Conservation (phyloP, 768 basidiomycete species). For the Leucocoprinus leucothites region DNA sequence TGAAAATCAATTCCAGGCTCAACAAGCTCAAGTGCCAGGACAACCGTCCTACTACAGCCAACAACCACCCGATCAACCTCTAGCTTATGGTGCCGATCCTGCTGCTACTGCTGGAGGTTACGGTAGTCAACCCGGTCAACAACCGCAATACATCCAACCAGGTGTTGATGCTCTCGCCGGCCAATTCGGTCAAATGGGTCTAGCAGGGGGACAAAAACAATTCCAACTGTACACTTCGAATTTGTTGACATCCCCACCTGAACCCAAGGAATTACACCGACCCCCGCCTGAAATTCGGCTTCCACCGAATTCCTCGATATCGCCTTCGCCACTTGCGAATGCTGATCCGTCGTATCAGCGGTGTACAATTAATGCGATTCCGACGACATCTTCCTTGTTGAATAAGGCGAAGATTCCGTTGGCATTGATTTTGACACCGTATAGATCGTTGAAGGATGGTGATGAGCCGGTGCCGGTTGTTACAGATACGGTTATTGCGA, state of each 20-base stretch:
- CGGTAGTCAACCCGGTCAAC: constrained; percentile 36
- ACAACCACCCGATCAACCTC: constrained; percentile 36
- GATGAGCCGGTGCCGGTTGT: constrained; percentile 87
- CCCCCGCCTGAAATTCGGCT: constrained; percentile 89
- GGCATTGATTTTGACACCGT: constrained; percentile 86
- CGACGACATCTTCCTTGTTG: constrained; percentile 83
- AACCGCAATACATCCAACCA: constrained; percentile 42
- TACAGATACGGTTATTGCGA: constrained; percentile 91
- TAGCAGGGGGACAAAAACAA: constrained; percentile 67
- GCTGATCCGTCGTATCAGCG: constrained; percentile 92
- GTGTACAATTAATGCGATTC: constrained; percentile 87
- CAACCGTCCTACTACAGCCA: constrained; percentile 41
- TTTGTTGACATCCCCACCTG: constrained; percentile 88
- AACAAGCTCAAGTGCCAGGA: constrained; percentile 46
- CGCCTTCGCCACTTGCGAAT: constrained; percentile 75
- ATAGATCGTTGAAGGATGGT: constrained; percentile 80
- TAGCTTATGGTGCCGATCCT: constrained; percentile 26
- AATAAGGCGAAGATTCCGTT: constrained; percentile 90
- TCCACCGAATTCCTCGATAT: constrained; percentile 80
- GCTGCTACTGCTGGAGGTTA: constrained; percentile 8
- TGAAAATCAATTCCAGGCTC: constrained; percentile 64
- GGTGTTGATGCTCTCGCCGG: constrained; percentile 66
- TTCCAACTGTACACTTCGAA: constrained; percentile 85
- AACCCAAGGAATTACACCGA: constrained; percentile 77
- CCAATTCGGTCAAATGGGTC: constrained; percentile 88